These are phyloP conservation scores for Barbarea vulgaris DNA, from an alignment of 345 rosid species.

Conservation along the genomic window DNA sequence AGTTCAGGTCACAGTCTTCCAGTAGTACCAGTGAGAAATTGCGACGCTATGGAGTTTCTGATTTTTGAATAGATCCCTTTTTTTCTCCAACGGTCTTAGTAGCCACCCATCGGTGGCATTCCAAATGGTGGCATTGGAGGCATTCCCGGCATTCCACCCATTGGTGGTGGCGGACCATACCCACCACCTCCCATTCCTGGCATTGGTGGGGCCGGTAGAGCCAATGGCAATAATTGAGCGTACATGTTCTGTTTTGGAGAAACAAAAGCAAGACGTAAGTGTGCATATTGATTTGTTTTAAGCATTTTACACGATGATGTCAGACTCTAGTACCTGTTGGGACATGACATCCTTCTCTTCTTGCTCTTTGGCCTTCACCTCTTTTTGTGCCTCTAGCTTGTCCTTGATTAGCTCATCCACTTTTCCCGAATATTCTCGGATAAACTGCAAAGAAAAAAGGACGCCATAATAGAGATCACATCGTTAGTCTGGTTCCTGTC, in stretches of 20 bases:
- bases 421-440: slow-evolving; percentile 80
- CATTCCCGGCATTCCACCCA: slow-evolving; percentile 78
- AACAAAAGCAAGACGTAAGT: background rate
- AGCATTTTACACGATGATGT: background rate
- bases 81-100: slow-evolving; percentile 31
- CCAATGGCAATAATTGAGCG: slow-evolving; percentile 86
- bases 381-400: slow-evolving; percentile 70
- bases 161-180: slow-evolving; percentile 52
- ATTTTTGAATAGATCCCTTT: background rate
- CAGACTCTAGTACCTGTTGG: slow-evolving; percentile 64
- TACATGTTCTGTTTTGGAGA: slow-evolving; percentile 70
- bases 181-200: slow-evolving; percentile 75
- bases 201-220: slow-evolving; percentile 93
- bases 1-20: background rate
- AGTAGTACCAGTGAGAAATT: slow-evolving; percentile 5
- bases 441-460: slow-evolving; percentile 48
- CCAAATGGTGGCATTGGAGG: slow-evolving; percentile 63
- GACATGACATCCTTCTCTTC: slow-evolving; percentile 86
- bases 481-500: background rate
- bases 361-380: slow-evolving; percentile 72
- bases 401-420: slow-evolving; percentile 83
- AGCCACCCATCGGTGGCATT: slow-evolving; percentile 69
- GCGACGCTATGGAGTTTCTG: background rate
- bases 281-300: background rate
- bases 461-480: background rate